Base-by-base conservation (phyloP, 1,284 basidiomycete genomes). In the Trichosporon asahii region DNA sequence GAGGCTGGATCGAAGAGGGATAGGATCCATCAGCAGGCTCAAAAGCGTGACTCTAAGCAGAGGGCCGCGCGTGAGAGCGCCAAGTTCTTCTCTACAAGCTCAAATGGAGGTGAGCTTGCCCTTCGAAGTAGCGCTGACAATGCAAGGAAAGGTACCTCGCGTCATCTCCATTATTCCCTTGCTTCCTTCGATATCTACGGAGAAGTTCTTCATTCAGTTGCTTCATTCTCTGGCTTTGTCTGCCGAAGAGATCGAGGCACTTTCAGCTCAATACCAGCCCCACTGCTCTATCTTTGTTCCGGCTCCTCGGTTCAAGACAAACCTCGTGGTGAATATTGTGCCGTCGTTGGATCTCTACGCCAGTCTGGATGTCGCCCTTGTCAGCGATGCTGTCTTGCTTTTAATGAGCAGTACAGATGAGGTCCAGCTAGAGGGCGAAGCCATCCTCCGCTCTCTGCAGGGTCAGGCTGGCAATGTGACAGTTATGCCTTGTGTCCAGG, bases 331-430 rank as follows among this genome's bases (percentile, higher is more conserved):
- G 80, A 86, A 95, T 66, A 88, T 90, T 67, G 86, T 94, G 0
- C 89, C 88, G 0, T 90, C 92, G 74, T 86, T 88, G 66, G 85
- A 85, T 53, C 86, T 94, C 53, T 95, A 93, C 79, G 87, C 90
- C 1, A 88, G 92, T 0, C 87, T 99, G 44, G 95, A 98, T 78
- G 91, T 91, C 0, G 91, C 90, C 78, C 90, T 94, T 79, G 91
- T 89, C 1, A 92, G 94, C 12, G 96, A 99, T 84, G 98, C 97
- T 78, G 90, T 95, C 68, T 83, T 94, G 6, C 85, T 94, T 15
- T 76, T 84, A 46, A 80, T 89, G 69, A 85, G 94, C 44, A 91
- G 91, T 8, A 85, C 77, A 1, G 87, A 85, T 2, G 79, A 85
- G 67, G 88, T 87, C 11, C 86, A 90, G 82, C 89, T 85, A 14